A percentile compares a stretch with the other conserved stretches of the same genome.
Conservation (phyloP, 2,329 filamentous ascomycete species). For the Bipolaris cookei region DNA sequence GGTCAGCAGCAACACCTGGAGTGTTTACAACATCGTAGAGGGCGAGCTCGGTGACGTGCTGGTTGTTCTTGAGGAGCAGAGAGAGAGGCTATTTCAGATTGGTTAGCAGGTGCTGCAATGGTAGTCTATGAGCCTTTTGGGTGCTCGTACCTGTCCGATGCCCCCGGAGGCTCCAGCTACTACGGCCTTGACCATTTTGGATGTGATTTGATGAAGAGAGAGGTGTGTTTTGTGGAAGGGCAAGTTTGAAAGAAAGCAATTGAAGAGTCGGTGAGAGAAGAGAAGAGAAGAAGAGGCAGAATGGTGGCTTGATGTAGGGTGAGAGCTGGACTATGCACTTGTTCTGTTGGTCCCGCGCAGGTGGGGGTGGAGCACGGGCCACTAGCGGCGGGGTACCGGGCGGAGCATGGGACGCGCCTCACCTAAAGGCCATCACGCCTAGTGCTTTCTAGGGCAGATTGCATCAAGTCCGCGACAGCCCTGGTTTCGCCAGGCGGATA, state of each 20-base stretch:
- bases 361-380: slow-evolving; percentile 35
- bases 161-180: slow-evolving; percentile 97
- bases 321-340: slow-evolving; percentile 40
- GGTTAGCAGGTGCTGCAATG: slow-evolving; percentile 15
- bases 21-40: slow-evolving; percentile 99
- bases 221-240: slow-evolving; percentile 23
- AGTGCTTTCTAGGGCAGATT: slow-evolving; percentile 6
- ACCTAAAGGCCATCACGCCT: slow-evolving; percentile 8
- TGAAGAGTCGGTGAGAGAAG: slow-evolving; percentile 24
- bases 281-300: slow-evolving; percentile 16
- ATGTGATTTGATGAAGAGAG: slow-evolving; percentile 19
- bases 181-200: slow-evolving; percentile 50
- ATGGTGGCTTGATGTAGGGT: slow-evolving; percentile 29
- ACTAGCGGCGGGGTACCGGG: slow-evolving; percentile 35
- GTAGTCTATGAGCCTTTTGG: background rate
- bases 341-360: slow-evolving; percentile 35
- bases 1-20: slow-evolving; percentile 91
- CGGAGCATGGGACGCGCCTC: slow-evolving; percentile 21
- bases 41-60: slow-evolving; percentile 87
- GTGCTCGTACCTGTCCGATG: slow-evolving; percentile 82
- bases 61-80: slow-evolving; percentile 89
- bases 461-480: slow-evolving; percentile 4
- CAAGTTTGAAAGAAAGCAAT: slow-evolving; percentile 17
- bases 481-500: slow-evolving; percentile 4
- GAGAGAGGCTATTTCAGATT: slow-evolving; percentile 76